Evolutionary conservation across 2,329 filamentous ascomycete genomes (phyloP).

Genomic region (Chaetothyriales sp.): DNA sequence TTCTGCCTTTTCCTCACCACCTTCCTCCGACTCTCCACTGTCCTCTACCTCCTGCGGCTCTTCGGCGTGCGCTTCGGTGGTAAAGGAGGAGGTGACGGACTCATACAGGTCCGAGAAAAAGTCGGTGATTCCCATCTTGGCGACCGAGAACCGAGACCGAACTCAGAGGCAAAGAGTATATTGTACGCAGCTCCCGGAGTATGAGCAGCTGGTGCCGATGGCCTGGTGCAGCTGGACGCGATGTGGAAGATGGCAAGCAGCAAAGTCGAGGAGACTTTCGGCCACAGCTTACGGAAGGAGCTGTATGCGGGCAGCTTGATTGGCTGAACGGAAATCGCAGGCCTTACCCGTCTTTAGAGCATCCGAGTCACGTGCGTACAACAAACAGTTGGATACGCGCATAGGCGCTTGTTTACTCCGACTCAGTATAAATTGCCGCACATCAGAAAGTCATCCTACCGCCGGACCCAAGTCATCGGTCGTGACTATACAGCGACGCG

Average conservation of each 20-base stretch:
- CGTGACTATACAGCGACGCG: no score
- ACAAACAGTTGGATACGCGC: no score
- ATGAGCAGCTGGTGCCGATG: not conserved
- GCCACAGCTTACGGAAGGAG: no score
- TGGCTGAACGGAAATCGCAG: not conserved
- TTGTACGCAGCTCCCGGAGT: not conserved
- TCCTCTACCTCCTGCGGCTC: conserved; percentile 39
- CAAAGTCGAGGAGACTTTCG: not conserved
- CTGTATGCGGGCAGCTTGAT: not conserved
- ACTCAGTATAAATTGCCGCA: no score
- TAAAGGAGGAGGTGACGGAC: conserved; percentile 40
- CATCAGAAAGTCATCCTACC: no score
- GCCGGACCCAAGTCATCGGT: no score
- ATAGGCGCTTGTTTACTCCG: no score
- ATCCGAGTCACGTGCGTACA: no score
- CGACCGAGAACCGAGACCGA: conserved; percentile 1
- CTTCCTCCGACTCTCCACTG: conserved; percentile 31
- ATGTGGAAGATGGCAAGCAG: conserved; percentile 17
- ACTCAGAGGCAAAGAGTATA: conserved; percentile 21
- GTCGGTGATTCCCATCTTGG: conserved; percentile 49
- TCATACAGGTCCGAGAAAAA: conserved; percentile 52
- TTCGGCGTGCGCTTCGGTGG: conserved; percentile 46
- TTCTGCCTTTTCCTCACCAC: conserved; percentile 22
- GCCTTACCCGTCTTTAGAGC: no score
- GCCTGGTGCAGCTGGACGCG: conserved; percentile 11